Base-by-base conservation (phyloP, 2,329 filamentous ascomycete species). In the Pseudomassariella vexata region DNA sequence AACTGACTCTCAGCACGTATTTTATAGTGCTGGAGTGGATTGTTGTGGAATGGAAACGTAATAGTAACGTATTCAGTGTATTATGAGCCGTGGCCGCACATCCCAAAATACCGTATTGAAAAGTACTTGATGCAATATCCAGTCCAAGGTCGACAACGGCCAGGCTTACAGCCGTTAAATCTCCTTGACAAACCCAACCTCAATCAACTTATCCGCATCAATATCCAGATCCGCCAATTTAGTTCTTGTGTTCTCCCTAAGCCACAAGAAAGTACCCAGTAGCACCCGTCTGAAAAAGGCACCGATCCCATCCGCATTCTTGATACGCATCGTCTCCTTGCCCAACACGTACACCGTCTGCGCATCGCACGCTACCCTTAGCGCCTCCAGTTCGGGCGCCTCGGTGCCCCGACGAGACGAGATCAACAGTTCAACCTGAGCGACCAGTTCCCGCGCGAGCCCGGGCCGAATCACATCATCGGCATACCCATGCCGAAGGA, bases 401-500 rank as follows among this genome's bases (percentile, higher is more conserved):
- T 68, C 63, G 5, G 45, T 39, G 15, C 51, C 41, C 19, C 42
- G 42, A 6, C 39, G 31, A 24, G 44, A 36, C 24, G 62, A 56
- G 18, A 76, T 53, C 35, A 62, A 68, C 6, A 63, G 60, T 19
- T 81, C 59, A 34, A 81, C 66, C 32, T 77, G 65, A 25, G 67
- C 66, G 20, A 83, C 65, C 3, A 78, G 49, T 2, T 62, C 55
- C 1, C 65, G 17, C 8, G 26, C 76, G 11, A 85, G 64, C 30
- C 80, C 70, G 0, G 70, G 70, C 1, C 70, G 77, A 18, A 85
- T 63, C 17, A 84, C 67, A 36, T 79, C 68, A 42, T 86, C 82
- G 48, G 70, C 79, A 51, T 82, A 86, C 2, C 82, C 82, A 47
- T 85, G 76, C 10, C 80, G 72, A 3, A 82, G 65, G 3, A 79